These are phyloP conservation scores for Rickenella mellea DNA, from an alignment of 768 basidiomycete species.

Conservation along the genomic window DNA sequence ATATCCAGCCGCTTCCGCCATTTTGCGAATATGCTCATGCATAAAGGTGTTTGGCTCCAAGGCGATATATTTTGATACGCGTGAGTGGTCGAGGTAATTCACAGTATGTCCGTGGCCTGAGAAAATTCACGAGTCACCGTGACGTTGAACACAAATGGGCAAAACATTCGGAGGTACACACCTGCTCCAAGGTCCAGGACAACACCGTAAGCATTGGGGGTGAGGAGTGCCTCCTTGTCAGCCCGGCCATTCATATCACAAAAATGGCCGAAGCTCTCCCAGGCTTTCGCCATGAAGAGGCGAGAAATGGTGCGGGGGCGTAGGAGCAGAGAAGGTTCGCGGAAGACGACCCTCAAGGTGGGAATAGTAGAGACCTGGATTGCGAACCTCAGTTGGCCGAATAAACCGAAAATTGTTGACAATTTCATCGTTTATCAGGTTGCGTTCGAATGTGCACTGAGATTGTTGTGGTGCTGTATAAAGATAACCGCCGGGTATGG, in stretches of 20 bases:
- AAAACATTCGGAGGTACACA: constrained; percentile 15
- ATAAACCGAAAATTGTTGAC: too few relatives aligned
- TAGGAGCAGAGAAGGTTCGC: constrained; percentile 35
- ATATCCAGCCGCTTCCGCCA: constrained; percentile 43
- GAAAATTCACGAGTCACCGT: too few relatives aligned
- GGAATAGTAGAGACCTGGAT: constrained; percentile 31
- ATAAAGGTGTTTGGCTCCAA: constrained; percentile 62
- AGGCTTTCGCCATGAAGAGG: constrained; percentile 50
- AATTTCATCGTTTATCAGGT: too few relatives aligned
- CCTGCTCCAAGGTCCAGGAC: constrained; percentile 67
- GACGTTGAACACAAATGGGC: too few relatives aligned
- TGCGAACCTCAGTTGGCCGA: too few relatives aligned
- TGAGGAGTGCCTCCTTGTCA: constrained; percentile 40
- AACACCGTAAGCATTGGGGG: constrained; percentile 43
- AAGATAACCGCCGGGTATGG: too few relatives aligned
- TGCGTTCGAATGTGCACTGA: too few relatives aligned
- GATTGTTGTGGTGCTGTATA: too few relatives aligned
- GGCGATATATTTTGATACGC: constrained; percentile 58
- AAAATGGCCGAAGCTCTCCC: constrained; percentile 39
- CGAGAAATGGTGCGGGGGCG: constrained; percentile 35
- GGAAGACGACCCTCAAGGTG: constrained; percentile 32
- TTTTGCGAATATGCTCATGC: constrained; percentile 44
- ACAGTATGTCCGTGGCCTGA: constrained; percentile 56
- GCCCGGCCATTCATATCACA: constrained; percentile 32
- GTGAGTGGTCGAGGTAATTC: constrained; percentile 44